These are phyloP conservation scores for Penicillium decumbens DNA, from an alignment of 2,329 filamentous ascomycete genomes.

Conservation along the genomic window DNA sequence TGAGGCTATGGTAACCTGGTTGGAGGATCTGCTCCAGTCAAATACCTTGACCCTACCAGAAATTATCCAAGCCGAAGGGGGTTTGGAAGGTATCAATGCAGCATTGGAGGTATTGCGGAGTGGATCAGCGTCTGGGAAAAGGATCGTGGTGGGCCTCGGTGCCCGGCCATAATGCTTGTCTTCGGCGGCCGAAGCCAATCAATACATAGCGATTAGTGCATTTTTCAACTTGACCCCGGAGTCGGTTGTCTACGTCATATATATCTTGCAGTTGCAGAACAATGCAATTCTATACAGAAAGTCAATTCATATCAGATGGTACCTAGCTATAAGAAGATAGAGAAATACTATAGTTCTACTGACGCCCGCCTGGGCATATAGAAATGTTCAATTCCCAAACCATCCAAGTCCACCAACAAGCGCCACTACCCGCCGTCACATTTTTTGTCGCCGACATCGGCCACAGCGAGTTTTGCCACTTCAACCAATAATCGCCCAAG, in stretches of 20 bases:
- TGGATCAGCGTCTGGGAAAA: constrained; percentile 63
- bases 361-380: too few relatives aligned
- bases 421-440: constrained; percentile 17
- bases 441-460: constrained; percentile 23
- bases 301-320: neutral
- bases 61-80: constrained; percentile 60
- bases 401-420: constrained; percentile 7
- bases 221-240: constrained; percentile 7
- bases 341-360: too few relatives aligned
- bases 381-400: too few relatives aligned
- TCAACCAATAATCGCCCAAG: constrained; percentile 24
- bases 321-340: too few relatives aligned
- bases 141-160: constrained; percentile 56
- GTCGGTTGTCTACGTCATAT: constrained; percentile 3
- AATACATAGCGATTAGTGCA: constrained; percentile 9
- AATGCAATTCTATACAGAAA: neutral
- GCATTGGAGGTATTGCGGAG: constrained; percentile 62
- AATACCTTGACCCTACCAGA: constrained; percentile 57
- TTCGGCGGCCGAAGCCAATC: constrained; percentile 16
- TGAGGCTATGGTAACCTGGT: constrained; percentile 59
- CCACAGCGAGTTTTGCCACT: neutral
- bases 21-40: constrained; percentile 59
- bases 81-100: constrained; percentile 62
- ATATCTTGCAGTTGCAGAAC: neutral
- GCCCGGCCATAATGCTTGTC: constrained; percentile 3